Evolutionary conservation across 108 stramenopile genomes (phyloP), one percentile per base, ranked within the genome.

Genomic region (Bacterosira constricta): DNA sequence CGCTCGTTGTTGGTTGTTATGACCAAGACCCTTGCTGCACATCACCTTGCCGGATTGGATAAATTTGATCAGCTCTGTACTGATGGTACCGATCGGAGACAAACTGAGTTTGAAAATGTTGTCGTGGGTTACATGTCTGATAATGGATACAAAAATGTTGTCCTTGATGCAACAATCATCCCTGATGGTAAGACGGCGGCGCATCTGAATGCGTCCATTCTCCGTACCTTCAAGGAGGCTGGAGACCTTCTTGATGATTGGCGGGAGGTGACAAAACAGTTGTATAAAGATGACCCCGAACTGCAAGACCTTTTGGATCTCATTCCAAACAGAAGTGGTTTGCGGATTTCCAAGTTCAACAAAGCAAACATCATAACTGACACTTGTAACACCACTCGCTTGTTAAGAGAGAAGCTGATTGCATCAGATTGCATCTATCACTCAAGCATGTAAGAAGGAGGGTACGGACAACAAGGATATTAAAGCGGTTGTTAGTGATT

Each of bases 81-180:
- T 18, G 61, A 63, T 63, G 61, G 61, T 46, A 63, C 61, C 20
- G n/a, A 7, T 30, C n/a, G 61, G 15, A 6, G 61, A 12, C 61
- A 63, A 37, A 47, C 45, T 12, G 61, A 21, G 39, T 9, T 63
- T 18, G 37, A 63, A 41, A 63, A 47, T 47, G 54, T 55, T 4
- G 26, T 55, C 29, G 26, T 63, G 4, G 36, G 38, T 6, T 7
- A 27, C 8, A 6, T 63, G 6, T 12, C 20, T 38, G 18, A 38
- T 6, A 37, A 18, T 41, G 61, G 61, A 10, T 47, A 63, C 44
- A 13, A 21, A 25, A 6, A 12, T 6, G 39, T 47, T 42, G 27
- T 15, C 4, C 41, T 63, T 42, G 36, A 38, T 11, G 20, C 25
- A 15, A 12, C 25, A 13, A 63, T 63, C 21, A 7, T 63, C 6